phyloP scores from a whole-genome alignment of 768 basidiomycete genomes.

The Strobilomyces confusus region DNA sequence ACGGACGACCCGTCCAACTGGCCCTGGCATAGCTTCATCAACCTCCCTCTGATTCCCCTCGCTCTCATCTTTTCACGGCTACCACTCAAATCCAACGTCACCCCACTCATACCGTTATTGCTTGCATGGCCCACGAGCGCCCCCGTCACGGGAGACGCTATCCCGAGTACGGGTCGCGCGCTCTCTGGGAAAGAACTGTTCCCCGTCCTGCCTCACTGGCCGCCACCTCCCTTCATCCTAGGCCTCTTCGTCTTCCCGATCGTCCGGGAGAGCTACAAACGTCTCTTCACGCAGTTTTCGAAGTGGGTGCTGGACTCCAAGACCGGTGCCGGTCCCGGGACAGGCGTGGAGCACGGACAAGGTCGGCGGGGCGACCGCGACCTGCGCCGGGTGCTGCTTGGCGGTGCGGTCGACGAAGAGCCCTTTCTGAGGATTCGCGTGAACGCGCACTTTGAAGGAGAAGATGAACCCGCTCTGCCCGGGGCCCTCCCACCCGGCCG shows the following conservation, averaged over 20 bases:
- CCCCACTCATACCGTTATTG: constrained; percentile 22
- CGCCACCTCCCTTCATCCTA: constrained; percentile 56
- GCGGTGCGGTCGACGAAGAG: constrained; percentile 24
- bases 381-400: constrained; percentile 23
- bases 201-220: constrained; percentile 42
- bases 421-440: constrained; percentile 29
- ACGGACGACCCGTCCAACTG: constrained; percentile 68
- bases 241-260: constrained; percentile 51
- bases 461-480: constrained; percentile 11
- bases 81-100: constrained; percentile 30
- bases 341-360: constrained; percentile 13
- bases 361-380: constrained; percentile 15
- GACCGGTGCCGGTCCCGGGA: constrained; percentile 5
- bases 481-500: constrained; percentile 13
- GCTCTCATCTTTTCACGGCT: constrained; percentile 63
- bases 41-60: constrained; percentile 69
- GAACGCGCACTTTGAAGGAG: constrained; percentile 34
- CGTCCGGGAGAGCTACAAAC: constrained; percentile 42
- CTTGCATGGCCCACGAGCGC: constrained; percentile 30
- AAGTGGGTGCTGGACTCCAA: constrained; percentile 41
- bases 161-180: neutral
- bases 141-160: constrained; percentile 14
- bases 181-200: constrained; percentile 16
- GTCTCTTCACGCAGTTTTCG: constrained; percentile 37
- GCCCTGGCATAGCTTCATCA: constrained; percentile 73